Evolutionary conservation across 441 rosid genomes (phyloP).

Genomic region (Pelargonium australe): DNA sequence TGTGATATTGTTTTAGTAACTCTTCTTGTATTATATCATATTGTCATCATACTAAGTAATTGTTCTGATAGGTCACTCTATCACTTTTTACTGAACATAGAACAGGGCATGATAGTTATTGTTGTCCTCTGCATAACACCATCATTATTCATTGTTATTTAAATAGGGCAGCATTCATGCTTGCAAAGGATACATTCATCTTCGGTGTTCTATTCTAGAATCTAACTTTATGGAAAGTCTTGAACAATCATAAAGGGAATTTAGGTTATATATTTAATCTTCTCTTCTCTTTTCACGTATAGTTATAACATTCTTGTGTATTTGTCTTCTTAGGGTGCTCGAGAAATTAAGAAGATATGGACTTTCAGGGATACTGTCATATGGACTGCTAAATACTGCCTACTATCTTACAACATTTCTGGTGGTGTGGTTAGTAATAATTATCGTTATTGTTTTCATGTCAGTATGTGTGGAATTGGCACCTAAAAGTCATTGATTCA

Average conservation of each 20-base stretch:
- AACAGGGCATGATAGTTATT: not conserved
- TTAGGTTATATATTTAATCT: not conserved
- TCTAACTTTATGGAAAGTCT: not conserved
- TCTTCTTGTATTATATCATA: not conserved
- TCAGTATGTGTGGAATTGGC: not conserved
- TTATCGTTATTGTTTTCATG: slow-evolving; percentile 2
- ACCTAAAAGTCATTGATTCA: not conserved
- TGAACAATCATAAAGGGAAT: not conserved
- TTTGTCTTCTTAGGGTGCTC: slow-evolving; percentile 42
- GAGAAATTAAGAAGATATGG: slow-evolving; percentile 71
- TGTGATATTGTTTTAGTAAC: not conserved
- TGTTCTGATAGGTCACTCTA: not conserved
- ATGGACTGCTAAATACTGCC: slow-evolving; percentile 73
- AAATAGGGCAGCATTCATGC: not conserved
- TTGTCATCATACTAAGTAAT: not conserved
- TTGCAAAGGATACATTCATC: not conserved
- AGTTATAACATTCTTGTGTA: slow-evolving; percentile 4
- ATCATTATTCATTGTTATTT: not conserved
- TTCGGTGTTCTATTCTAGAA: not conserved
- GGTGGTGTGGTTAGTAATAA: slow-evolving; percentile 64
- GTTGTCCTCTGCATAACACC: not conserved
- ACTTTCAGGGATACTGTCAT: slow-evolving; percentile 70
- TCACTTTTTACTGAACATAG: not conserved
- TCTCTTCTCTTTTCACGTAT: not conserved
- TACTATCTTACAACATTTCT: slow-evolving; percentile 73